phyloP scores from a whole-genome alignment of 352 stramenopile genomes.

The Phytopythium kandeliae region DNA sequence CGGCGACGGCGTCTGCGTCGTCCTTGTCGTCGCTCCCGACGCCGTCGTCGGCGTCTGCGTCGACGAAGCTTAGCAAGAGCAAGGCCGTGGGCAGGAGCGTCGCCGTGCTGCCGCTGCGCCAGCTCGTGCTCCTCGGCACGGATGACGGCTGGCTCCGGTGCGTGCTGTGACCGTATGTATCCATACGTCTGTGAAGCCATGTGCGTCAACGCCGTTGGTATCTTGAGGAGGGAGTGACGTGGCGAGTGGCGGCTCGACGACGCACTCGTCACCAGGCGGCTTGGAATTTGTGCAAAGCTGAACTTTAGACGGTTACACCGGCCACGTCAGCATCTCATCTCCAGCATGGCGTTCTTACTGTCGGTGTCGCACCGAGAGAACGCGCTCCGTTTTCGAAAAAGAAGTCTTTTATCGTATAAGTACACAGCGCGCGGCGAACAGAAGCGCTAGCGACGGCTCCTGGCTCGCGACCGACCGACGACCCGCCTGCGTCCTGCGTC shows the following conservation, averaged over 20 bases:
- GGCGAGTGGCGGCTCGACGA: too few species aligned
- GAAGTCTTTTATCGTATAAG: conserved; percentile 1
- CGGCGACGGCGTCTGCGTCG: conserved; percentile 17
- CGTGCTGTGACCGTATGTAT: conserved; percentile 24
- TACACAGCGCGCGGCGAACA: not conserved
- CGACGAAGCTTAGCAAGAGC: conserved; percentile 37
- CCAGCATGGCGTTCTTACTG: too few species aligned
- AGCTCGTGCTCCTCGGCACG: conserved; percentile 50
- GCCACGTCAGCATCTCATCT: too few species aligned
- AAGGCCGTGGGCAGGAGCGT: conserved; percentile 34
- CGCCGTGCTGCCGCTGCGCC: conserved; percentile 46
- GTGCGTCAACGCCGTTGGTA: too few species aligned
- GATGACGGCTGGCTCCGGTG: conserved; percentile 65
- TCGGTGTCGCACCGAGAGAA: not conserved
- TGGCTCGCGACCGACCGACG: not conserved
- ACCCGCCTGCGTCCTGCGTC: not conserved
- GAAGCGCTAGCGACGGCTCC: not conserved
- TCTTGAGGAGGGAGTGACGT: too few species aligned
- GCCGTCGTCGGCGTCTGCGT: not conserved
- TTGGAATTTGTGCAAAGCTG: not conserved
- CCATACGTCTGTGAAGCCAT: too few species aligned
- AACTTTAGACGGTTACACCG: not conserved
- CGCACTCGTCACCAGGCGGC: too few species aligned
- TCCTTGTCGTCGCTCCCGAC: not conserved
- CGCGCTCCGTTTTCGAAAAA: not conserved